Evolutionary conservation across 441 rosid genomes (phyloP).

Genomic region (Gossypium trilobum): DNA sequence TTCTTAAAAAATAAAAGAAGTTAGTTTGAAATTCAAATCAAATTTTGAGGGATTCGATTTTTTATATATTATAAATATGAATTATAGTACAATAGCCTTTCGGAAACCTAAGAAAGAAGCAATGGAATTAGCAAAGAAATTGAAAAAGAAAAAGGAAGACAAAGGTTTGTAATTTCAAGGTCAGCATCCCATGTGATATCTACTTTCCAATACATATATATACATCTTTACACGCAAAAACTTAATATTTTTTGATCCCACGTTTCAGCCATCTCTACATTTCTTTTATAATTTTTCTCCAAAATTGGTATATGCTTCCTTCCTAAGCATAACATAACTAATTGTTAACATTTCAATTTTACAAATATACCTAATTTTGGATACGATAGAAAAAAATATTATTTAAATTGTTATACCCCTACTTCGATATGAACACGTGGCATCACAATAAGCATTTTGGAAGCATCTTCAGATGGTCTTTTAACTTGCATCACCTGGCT

Average conservation of each 20-base stretch:
- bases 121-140: not conserved
- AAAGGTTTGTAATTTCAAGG: constrained; percentile 13
- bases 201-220: constrained; percentile 25
- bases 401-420: too few relatives aligned
- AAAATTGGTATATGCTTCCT: not conserved
- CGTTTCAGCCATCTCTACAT: constrained; percentile 19
- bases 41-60: too few relatives aligned
- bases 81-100: not conserved
- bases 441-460: too few relatives aligned
- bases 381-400: not conserved
- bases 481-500: too few relatives aligned
- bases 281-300: not conserved
- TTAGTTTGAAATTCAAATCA: too few relatives aligned
- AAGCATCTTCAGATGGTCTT: too few relatives aligned
- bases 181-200: constrained; percentile 34
- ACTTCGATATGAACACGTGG: too few relatives aligned
- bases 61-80: too few relatives aligned
- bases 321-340: not conserved
- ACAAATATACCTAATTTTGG: not conserved
- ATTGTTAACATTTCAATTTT: not conserved
- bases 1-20: too few relatives aligned
- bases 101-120: constrained; percentile 10
- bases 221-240: constrained; percentile 17
- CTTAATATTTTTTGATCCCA: constrained; percentile 13
- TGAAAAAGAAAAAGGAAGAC: not conserved